Conservation (phyloP, 345 rosid genomes). For the Brassica carinata region DNA sequence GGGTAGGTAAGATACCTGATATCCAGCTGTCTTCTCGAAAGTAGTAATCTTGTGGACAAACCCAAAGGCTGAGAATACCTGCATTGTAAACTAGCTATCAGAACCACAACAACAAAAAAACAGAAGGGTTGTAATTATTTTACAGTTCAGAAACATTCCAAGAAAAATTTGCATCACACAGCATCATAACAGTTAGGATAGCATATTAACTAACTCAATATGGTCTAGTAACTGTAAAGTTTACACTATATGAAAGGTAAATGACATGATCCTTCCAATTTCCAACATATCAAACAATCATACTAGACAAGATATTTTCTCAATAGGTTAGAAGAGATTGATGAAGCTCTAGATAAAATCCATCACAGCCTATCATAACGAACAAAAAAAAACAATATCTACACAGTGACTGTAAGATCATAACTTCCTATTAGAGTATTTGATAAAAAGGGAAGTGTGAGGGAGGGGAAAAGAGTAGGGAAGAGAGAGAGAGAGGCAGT, state of each 20-base stretch:
- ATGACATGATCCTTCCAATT: neutral
- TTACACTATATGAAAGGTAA: neutral
- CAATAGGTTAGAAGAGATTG: neutral
- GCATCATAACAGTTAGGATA: neutral
- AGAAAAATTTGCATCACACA: neutral
- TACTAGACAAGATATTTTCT: neutral
- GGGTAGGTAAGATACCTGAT: slow-evolving; percentile 57
- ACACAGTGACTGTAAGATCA: slow-evolving; percentile 18
- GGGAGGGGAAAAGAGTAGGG: slow-evolving; percentile 65
- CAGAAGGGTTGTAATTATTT: neutral
- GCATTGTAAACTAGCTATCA: slow-evolving; percentile 47
- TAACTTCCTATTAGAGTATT: slow-evolving; percentile 26
- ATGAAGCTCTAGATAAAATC: neutral
- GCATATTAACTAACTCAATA: neutral
- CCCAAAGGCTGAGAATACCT: slow-evolving; percentile 99
- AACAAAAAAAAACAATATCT: slow-evolving; percentile 10
- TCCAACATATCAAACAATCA: neutral
- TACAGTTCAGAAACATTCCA: slow-evolving; percentile 6
- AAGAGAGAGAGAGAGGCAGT: slow-evolving; percentile 87
- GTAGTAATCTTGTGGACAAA: slow-evolving; percentile 98
- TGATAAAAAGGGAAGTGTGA: slow-evolving; percentile 65
- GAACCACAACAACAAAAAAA: neutral
- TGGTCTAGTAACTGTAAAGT: neutral
- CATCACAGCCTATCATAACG: slow-evolving; percentile 6
- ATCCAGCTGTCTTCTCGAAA: slow-evolving; percentile 98